Evolutionary conservation across 2,329 filamentous ascomycete genomes (phyloP), one percentile per base, ranked within the genome.

Genomic region (Cladosporium sp.): DNA sequence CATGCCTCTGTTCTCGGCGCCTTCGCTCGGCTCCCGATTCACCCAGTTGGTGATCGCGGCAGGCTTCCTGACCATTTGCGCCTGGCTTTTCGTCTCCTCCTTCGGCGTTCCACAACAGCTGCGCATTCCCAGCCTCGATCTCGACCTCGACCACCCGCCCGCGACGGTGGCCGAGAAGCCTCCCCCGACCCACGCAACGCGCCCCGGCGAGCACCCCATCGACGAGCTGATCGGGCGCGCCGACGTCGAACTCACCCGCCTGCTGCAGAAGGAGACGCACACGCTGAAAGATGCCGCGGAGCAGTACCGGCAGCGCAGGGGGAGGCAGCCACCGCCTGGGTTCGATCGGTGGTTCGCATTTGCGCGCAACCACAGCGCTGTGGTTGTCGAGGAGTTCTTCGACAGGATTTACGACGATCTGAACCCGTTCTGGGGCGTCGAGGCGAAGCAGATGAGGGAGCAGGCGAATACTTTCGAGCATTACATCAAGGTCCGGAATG

Each of bases 371-470:
- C 60, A 71, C 40, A 61, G 70, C 44, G 68, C 72, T 1, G 32
- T 77, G 24, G 64, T 78, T 1, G 63, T 78, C 4, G 76, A 78
- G 57, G 71, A 75, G 6, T 73, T 76, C 54, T 78, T 76, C 56
- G 75, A 78, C 52, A 73, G 73, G 52, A 74, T 79, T 8, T 75
- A 78, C 58, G 60, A 73, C 51, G 76, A 78, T 50, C 44, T 78
- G 20, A 66, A 62, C 22, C 75, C 76, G 1, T 78, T 76, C 55
- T 78, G 76, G 76, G 74, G 67, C 5, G 50, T 77, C 1, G 54
- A 67, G 3, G 64, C 76, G 3, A 61, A 61, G 34, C 60, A 69
- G 20, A 69, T 78, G 20, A 70, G 72, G 3, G 63, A 66, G 42
- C 67, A 71, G 49, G 70, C 73, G 3, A 64, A 61, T 34, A 64